phyloP scores from a whole-genome alignment of 108 stramenopile species.

The Pseudonitzschia multiseries region DNA sequence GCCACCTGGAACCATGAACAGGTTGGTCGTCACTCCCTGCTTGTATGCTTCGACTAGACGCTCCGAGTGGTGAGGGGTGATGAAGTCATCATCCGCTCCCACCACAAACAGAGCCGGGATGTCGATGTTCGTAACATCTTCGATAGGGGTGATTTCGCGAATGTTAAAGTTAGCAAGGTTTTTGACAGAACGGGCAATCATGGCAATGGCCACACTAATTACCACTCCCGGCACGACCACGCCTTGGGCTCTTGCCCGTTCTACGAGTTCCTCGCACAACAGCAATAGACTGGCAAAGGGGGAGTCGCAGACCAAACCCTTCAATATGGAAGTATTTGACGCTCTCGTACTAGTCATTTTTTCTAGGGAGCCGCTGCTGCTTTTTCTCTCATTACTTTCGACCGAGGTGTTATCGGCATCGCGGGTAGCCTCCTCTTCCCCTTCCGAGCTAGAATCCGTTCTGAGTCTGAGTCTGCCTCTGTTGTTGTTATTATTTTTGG shows the following conservation, averaged over 20 bases:
- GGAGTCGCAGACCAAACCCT: slow-evolving; percentile 89
- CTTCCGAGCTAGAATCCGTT: neutral
- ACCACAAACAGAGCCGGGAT: slow-evolving; percentile 89
- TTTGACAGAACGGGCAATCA: slow-evolving; percentile 77
- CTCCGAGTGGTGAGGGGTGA: slow-evolving; percentile 68
- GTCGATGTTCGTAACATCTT: slow-evolving; percentile 73
- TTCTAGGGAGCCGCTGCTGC: neutral
- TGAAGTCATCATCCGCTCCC: slow-evolving; percentile 90
- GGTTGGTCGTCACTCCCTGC: slow-evolving; percentile 81
- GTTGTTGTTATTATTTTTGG: neutral
- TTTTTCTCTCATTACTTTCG: neutral
- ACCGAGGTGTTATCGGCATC: neutral
- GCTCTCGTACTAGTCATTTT: too few species aligned
- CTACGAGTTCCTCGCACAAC: slow-evolving; percentile 91
- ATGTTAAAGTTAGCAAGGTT: slow-evolving; percentile 85
- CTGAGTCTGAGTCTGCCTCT: neutral
- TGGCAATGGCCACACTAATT: slow-evolving; percentile 65
- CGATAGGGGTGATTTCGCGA: slow-evolving; percentile 73
- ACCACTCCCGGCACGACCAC: slow-evolving; percentile 70
- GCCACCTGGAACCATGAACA: slow-evolving; percentile 90
- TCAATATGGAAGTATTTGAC: slow-evolving; percentile 23
- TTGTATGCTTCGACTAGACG: slow-evolving; percentile 78
- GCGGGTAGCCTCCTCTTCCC: neutral
- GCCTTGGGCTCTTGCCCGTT: slow-evolving; percentile 80
- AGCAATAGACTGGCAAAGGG: slow-evolving; percentile 84